A percentile compares a stretch with the other conserved stretches of the same genome.
phyloP scores from a whole-genome alignment of 495 filamentous ascomycete genomes.

The Glonium stellatum region DNA sequence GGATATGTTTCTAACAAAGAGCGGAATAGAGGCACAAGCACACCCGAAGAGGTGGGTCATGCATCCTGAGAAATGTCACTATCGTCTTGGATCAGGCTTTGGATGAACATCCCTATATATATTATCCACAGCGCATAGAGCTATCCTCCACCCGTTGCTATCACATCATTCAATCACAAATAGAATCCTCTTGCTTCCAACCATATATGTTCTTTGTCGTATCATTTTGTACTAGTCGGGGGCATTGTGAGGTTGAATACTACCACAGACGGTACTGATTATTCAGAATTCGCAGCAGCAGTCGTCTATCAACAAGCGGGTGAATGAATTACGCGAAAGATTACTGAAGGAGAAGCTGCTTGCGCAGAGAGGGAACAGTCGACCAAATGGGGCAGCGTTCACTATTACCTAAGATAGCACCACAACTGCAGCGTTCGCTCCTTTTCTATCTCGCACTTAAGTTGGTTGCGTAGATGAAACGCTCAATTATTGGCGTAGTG shows the following conservation, averaged over 20 bases:
- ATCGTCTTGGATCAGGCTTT: background rate
- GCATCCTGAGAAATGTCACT: background rate
- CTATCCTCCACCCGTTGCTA: background rate
- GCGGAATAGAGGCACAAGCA: background rate
- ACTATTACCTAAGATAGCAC: too few relatives aligned
- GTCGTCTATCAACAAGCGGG: background rate
- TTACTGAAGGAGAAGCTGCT: constrained; percentile 2
- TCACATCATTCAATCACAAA: background rate
- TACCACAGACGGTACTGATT: background rate
- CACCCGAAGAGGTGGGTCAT: background rate
- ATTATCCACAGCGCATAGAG: background rate
- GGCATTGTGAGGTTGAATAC: background rate
- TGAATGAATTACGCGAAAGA: constrained; percentile 3
- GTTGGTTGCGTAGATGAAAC: too few relatives aligned
- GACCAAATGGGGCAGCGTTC: background rate
- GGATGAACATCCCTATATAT: background rate
- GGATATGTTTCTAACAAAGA: constrained; percentile 5
- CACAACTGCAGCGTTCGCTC: too few relatives aligned
- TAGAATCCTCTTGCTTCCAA: background rate
- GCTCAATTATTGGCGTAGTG: too few relatives aligned
- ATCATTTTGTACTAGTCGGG: background rate
- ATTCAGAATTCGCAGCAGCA: background rate
- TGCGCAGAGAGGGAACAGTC: background rate
- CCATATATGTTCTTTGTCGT: background rate
- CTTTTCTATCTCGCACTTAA: too few relatives aligned